Evolutionary conservation across 805 yeast species (phyloP), one percentile per base, ranked within the genome.

Genomic region (Starmerella khaoyaiensis): DNA sequence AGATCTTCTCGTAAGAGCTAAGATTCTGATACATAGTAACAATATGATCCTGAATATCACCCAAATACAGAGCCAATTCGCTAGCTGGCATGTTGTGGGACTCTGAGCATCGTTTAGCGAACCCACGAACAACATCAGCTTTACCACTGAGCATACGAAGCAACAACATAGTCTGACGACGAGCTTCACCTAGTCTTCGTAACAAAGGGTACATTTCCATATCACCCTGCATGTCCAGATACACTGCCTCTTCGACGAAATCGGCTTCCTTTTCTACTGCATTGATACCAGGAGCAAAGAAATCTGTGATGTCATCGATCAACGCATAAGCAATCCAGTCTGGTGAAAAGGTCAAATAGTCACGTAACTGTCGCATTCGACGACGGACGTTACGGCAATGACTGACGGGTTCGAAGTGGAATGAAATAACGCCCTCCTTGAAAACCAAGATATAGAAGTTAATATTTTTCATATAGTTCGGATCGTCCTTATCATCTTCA

Each of bases 41-140:
- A 52, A 87, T 79, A 70, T 86, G 97, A 67, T 86, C 96, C 61
- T 84, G 95, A 55, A 86, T 86, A 72, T 86, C 97, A 40, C 95
- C 95, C 44, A 86, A 61, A 58, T 82, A 87, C 46, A 86, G 65
- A 0, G 93, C 94, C 60, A 86, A 86, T 52, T 87, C 96, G 20
- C 79, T 87, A 52, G 93, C 69, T 35, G 95, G 94, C 49, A 61
- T 62, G 32, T 55, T 55, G 24, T 57, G 59, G 12, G 71, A 75
- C 60, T 84, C 96, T 52, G 79, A 86, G 59, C 95, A 84, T 51
- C 97, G 69, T 57, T 87, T 87, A 26, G 94, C 90, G 64, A 87
- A 83, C 93, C 84, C 86, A 50, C 80, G 79, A 52, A 87, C 81
- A 37, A 87, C 97, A 57, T 87, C 97, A 0, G 96, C 96, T 56